These are phyloP conservation scores for Teratosphaeria destructans DNA, from an alignment of 2,329 filamentous ascomycete genomes.

Conservation along the genomic window DNA sequence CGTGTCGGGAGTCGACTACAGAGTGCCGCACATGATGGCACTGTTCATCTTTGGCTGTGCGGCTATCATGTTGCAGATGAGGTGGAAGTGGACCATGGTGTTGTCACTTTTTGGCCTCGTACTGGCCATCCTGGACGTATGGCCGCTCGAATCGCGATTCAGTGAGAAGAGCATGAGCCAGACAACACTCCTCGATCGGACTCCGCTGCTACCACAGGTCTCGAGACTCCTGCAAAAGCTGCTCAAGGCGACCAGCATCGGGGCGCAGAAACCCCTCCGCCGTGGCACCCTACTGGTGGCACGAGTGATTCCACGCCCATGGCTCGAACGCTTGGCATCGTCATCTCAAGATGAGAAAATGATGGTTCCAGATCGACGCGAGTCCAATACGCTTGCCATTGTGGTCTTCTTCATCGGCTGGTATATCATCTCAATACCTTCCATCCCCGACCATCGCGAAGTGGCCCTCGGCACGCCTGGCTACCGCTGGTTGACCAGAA, in stretches of 20 bases:
- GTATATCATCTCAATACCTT: constrained; percentile 6
- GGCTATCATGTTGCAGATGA: neutral
- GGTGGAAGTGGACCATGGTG: neutral
- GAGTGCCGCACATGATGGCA: neutral
- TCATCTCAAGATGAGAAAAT: neutral
- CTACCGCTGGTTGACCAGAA: constrained; percentile 43
- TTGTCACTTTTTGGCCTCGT: neutral
- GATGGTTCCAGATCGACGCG: constrained; percentile 12
- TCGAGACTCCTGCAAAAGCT: neutral
- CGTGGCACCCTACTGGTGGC: neutral
- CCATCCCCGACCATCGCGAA: constrained; percentile 45
- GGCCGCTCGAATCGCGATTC: neutral
- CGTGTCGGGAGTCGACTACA: constrained; percentile 29
- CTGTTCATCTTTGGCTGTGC: neutral
- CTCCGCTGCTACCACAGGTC: neutral
- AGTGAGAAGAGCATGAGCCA: neutral
- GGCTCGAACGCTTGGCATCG: neutral
- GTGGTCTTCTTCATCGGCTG: constrained; percentile 43
- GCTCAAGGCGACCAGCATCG: neutral
- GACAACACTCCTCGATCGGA: neutral
- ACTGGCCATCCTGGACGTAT: neutral
- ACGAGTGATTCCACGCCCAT: neutral
- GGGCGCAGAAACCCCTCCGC: neutral
- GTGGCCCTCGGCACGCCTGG: constrained; percentile 45
- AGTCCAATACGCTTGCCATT: constrained; percentile 29